Conservation (phyloP, 2,329 filamentous ascomycete genomes). For the Ophiostoma piceae region DNA sequence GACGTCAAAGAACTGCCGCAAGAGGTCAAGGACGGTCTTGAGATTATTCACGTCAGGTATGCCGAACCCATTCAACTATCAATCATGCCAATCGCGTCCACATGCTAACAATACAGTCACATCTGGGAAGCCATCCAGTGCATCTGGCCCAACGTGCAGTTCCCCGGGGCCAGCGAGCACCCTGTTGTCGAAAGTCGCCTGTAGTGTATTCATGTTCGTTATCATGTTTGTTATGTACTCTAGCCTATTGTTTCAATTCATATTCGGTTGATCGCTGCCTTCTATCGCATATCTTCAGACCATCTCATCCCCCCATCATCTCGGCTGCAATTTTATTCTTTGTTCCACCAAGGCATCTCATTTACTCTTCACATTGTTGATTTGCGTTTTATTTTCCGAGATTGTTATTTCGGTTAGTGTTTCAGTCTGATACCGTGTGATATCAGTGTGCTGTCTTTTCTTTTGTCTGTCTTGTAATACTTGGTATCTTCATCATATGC, state of each 20-base stretch:
- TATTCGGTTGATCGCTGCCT: neutral
- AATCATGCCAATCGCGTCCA: conserved; percentile 20
- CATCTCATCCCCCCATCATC: neutral
- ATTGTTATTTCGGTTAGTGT: conserved; percentile 11
- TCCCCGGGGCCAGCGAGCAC: conserved; percentile 65
- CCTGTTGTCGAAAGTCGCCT: conserved; percentile 72
- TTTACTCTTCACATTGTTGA: neutral
- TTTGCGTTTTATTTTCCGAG: conserved; percentile 1
- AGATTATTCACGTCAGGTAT: conserved; percentile 85
- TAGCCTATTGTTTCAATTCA: neutral
- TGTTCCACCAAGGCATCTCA: neutral
- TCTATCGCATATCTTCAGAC: neutral
- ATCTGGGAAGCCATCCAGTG: conserved; percentile 90
- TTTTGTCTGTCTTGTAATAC: neutral
- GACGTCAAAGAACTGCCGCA: conserved; percentile 85
- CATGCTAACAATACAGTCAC: conserved; percentile 49
- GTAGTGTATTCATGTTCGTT: conserved; percentile 40
- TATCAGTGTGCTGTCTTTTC: neutral
- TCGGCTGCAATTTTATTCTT: conserved; percentile 12
- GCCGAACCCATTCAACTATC: conserved; percentile 19
- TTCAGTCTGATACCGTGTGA: neutral
- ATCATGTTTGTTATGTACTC: neutral
- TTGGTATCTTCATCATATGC: neutral
- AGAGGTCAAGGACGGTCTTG: conserved; percentile 79
- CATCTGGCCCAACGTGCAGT: conserved; percentile 86